Evolutionary conservation across 1,284 basidiomycete genomes (phyloP), one percentile per base, ranked within the genome.

Genomic region (Ganoderma multipileum): DNA sequence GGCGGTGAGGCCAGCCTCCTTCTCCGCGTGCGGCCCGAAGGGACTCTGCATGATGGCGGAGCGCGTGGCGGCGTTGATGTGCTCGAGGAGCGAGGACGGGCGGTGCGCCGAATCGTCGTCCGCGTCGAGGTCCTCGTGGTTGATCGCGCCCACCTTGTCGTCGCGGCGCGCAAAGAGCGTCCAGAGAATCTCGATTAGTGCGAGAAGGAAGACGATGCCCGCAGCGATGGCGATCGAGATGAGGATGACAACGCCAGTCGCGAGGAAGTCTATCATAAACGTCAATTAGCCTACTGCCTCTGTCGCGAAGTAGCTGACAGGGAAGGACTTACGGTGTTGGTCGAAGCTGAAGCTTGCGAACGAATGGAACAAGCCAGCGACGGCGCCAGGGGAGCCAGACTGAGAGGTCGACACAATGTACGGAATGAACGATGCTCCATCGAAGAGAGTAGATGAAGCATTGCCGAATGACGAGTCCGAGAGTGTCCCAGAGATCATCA

Each of bases 171-270:
- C 91, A 78, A 95, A 91, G 16, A 98, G 86, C 0, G 95, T 92
- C 91, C 95, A 95, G 54, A 99, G 83, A 59, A 99, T 92, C 60
- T 95, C 95, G 68, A 96, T 85, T 44, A 98, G 83, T 18, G 95
- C 93, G 28, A 98, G 86, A 1, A 99, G 83, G 83, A 99, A 96
- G 64, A 99, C 95, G 30, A 99, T 90, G 33, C 96, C 97, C 12
- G 97, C 95, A 4, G 95, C 91, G 72, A 99, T 98, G 38, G 97
- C 97, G 74, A 99, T 98, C 5, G 96, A 97, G 74, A 99, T 97
- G 50, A 99, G 87, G 71, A 99, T 98, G 66, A 99, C 95, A 47
- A 99, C 87, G 2, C 97, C 98, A 30, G 91, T 90, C 0, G 96
- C 95, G 63, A 98, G 88, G 86, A 92, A 94, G 78, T 90, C 95